These are phyloP conservation scores for Mollisia scopiformis DNA, from an alignment of 2,329 filamentous ascomycete species.

Conservation along the genomic window DNA sequence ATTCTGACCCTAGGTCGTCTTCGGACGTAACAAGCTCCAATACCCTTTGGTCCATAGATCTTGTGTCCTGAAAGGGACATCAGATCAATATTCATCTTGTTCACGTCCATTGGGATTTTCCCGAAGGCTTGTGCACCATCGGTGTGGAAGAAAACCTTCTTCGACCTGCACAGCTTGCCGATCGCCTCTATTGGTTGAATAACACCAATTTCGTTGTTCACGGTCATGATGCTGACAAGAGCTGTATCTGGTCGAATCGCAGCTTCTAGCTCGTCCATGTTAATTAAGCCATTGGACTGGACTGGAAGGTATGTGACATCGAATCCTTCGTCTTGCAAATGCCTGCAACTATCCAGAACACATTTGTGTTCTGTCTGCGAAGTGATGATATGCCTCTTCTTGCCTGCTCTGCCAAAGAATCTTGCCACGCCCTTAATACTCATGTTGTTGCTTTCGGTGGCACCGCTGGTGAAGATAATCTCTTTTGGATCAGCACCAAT, in stretches of 20 bases:
- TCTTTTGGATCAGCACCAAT: conserved; percentile 97
- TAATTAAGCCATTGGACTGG: conserved; percentile 80
- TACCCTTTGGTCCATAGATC: conserved; percentile 96
- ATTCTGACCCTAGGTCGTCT: conserved; percentile 90
- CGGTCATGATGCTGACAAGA: conserved; percentile 95
- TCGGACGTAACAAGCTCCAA: conserved; percentile 94
- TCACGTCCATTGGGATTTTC: conserved; percentile 96
- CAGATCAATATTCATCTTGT: conserved; percentile 95
- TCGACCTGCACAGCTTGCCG: conserved; percentile 84
- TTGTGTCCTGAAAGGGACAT: conserved; percentile 99
- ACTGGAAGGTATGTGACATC: conserved; percentile 97
- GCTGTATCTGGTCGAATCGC: conserved; percentile 90
- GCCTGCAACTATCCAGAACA: conserved; percentile 93
- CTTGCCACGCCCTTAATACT: conserved; percentile 97
- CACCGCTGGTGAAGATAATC: conserved; percentile 97
- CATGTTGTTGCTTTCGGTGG: conserved; percentile 99
- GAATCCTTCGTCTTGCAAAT: conserved; percentile 95
- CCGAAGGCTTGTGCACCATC: conserved; percentile 97
- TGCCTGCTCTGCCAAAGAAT: conserved; percentile 89
- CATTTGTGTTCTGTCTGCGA: conserved; percentile 99
- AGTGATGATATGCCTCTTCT: conserved; percentile 99
- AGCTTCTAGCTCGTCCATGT: conserved; percentile 81
- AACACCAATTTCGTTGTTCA: conserved; percentile 99
- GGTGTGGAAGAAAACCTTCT: conserved; percentile 97
- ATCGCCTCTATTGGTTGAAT: conserved; percentile 95